Evolutionary conservation across 305 asterid genomes (phyloP), one percentile per base, ranked within the genome.

Genomic region (Rubia tinctorum): DNA sequence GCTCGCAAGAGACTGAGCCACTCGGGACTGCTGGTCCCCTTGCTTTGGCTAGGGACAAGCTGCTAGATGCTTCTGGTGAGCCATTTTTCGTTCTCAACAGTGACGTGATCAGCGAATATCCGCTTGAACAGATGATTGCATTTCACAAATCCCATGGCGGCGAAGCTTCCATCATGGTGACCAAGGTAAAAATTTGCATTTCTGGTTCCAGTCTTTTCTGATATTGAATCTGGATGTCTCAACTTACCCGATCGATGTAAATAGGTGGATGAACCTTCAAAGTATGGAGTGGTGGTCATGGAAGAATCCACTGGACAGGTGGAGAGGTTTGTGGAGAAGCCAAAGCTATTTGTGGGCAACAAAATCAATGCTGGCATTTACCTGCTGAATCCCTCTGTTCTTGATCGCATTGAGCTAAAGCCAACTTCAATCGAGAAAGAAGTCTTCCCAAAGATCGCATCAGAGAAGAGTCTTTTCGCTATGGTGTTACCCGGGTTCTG

Each of bases 11-110:
- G 88, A 93, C 92, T 39, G 96, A 93, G 83, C 96, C 98, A 11
- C 97, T 93, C 69, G 98, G 98, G 71, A 93, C 97, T 63, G 98
- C 98, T 25, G 97, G 98, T 58, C 98, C 98, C 73, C 91, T 93
- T 71, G 97, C 98, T 80, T 80, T 93, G 87, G 98, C 98, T 69
- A 78, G 97, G 84, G 95, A 93, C 77, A 93, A 93, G 84, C 84
- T 93, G 78, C 55, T 89, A 45, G 97, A 89, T 70, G 82, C 78
- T 73, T 85, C 96, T 37, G 97, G 96, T 47, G 92, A 89, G 72
- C 98, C 97, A 1, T 91, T 91, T 80, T 91, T 93, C 45, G 97
- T 93, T 82, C 96, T 92, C 71, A 93, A 93, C 79, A 93, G 96
- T 79, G 98, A 93, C 77, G 97, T 93, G 58, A 93, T 93, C 83